A percentile compares a stretch with the other conserved stretches of the same genome.
Conservation (phyloP, 176 grass and related monocot genomes). For the Dactylis glomerata region DNA sequence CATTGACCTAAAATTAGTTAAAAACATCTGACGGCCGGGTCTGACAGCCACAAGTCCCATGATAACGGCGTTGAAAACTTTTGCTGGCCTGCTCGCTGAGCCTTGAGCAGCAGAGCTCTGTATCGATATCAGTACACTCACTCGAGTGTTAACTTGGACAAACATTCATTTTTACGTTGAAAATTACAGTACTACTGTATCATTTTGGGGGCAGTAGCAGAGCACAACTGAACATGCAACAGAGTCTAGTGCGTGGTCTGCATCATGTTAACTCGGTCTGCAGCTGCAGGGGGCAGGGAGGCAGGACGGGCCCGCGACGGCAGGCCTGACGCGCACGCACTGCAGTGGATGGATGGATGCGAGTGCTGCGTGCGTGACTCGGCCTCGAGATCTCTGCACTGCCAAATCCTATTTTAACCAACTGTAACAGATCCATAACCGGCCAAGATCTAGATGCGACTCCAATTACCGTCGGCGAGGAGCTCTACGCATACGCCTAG, state of each 20-base stretch:
- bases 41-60: neutral
- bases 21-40: neutral
- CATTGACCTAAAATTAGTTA: too few species aligned
- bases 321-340: neutral
- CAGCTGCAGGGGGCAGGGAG: neutral
- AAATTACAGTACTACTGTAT: too few species aligned
- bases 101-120: neutral
- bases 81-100: neutral
- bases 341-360: neutral
- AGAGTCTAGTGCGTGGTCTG: neutral
- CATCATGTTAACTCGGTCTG: neutral
- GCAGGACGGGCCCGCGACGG: neutral
- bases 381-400: neutral
- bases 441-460: neutral
- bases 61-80: constrained; percentile 30
- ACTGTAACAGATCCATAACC: neutral
- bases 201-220: too few species aligned
- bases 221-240: neutral
- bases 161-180: too few species aligned
- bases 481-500: too few species aligned
- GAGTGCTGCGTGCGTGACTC: neutral
- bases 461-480: too few species aligned
- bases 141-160: too few species aligned
- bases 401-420: neutral
- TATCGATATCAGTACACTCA: too few species aligned